A percentile compares a stretch with the other conserved stretches of the same genome.
Evolutionary conservation across 2,329 filamentous ascomycete genomes (phyloP).

Genomic region (Alternaria sp.): DNA sequence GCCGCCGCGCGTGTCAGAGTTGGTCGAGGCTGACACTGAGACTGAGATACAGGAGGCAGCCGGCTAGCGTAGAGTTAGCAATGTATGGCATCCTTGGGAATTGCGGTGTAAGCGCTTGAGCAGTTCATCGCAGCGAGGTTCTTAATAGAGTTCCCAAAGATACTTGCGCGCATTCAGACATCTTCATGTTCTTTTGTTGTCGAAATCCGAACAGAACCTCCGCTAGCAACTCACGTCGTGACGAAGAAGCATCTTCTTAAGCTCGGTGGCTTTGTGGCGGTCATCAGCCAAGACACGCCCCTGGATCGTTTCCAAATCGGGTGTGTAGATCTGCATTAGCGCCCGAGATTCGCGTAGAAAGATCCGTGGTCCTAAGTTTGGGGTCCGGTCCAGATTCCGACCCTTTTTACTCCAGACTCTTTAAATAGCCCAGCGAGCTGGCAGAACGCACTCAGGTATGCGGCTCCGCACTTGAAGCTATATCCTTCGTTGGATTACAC

Average conservation of each 20-base stretch:
- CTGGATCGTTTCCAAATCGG: conserved; percentile 5
- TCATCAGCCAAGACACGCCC: conserved; percentile 10
- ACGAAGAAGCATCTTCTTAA: background rate
- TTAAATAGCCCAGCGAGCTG: background rate
- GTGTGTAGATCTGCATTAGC: conserved; percentile 11
- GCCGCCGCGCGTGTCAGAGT: conserved; percentile 18
- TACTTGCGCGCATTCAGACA: background rate
- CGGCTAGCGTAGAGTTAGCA: conserved; percentile 1
- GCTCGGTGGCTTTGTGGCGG: conserved; percentile 5
- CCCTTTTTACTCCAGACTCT: background rate
- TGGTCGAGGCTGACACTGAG: conserved; percentile 5
- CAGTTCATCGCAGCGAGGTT: background rate
- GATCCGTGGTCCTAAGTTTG: conserved; percentile 2
- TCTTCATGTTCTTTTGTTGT: background rate
- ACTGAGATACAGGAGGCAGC: conserved; percentile 2
- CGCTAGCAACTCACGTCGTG: background rate
- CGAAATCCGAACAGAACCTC: background rate
- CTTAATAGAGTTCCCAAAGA: background rate
- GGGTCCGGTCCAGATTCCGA: conserved; percentile 4
- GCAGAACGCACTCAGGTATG: background rate
- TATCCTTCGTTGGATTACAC: background rate
- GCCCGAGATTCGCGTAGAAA: conserved; percentile 11
- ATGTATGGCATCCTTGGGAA: background rate
- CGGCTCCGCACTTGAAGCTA: background rate
- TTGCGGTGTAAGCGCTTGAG: background rate